phyloP scores from a whole-genome alignment of 257 asterid species.

The Solanum medicagineum region DNA sequence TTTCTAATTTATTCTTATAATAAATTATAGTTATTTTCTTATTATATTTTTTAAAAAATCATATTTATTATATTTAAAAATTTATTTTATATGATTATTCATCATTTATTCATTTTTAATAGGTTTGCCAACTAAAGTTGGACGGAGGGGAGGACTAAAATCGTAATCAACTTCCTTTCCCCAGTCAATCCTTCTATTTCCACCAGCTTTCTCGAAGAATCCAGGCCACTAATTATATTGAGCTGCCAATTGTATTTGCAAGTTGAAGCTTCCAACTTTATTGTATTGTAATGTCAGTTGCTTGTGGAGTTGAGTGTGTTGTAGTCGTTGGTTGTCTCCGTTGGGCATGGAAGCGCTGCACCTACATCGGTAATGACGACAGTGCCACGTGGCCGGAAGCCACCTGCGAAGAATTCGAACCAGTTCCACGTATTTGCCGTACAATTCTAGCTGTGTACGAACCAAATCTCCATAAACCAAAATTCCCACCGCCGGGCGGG shows the following conservation, averaged over 20 bases:
- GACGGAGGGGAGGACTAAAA: too few species aligned
- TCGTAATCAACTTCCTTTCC: too few species aligned
- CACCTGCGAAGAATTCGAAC: constrained; percentile 61
- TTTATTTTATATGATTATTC: too few species aligned
- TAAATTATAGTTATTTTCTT: too few species aligned
- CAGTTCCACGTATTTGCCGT: constrained; percentile 82
- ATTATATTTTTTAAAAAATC: too few species aligned
- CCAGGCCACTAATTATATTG: not conserved
- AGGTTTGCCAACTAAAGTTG: too few species aligned
- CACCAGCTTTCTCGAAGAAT: not conserved
- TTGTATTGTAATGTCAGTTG: not conserved
- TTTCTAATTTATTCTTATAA: too few species aligned
- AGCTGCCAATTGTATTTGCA: not conserved
- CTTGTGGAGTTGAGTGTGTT: constrained; percentile 66
- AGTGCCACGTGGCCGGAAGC: constrained; percentile 80
- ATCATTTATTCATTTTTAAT: too few species aligned
- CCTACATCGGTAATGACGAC: constrained; percentile 82
- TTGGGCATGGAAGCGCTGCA: constrained; percentile 98
- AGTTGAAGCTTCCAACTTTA: too few species aligned
- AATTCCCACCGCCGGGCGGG: constrained; percentile 47
- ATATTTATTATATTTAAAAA: too few species aligned
- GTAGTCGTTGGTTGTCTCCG: constrained; percentile 69
- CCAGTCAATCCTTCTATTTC: not conserved
- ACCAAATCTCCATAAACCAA: constrained; percentile 52
- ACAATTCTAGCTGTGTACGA: constrained; percentile 76